phyloP scores from a whole-genome alignment of 192 early-diverging fungal genomes.

The Kappamyces sp. region DNA sequence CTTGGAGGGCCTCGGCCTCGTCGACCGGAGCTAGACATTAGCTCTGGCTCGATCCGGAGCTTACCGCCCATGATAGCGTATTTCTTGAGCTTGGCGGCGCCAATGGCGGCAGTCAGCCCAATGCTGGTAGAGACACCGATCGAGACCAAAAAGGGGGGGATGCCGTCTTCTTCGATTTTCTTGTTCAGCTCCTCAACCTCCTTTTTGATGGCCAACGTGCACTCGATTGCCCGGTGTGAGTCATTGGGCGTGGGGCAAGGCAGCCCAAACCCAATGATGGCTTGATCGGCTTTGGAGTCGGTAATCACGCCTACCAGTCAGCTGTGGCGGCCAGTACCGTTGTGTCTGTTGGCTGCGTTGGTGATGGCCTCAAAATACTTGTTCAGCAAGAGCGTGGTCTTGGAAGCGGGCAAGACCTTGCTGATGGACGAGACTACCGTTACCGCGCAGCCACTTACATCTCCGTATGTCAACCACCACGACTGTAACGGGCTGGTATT shows the following conservation, averaged over 20 bases:
- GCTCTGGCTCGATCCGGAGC: not conserved
- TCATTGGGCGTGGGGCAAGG: constrained; percentile 20
- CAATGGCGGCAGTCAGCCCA: constrained; percentile 26
- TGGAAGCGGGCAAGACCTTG: constrained; percentile 6
- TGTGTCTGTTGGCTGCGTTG: not conserved
- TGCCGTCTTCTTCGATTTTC: constrained; percentile 2
- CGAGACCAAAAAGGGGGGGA: constrained; percentile 25
- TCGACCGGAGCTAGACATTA: not conserved
- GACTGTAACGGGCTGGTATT: not conserved
- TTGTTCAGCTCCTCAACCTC: constrained; percentile 26
- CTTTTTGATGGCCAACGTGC: constrained; percentile 21
- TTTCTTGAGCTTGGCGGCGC: not conserved
- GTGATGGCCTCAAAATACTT: constrained; percentile 12
- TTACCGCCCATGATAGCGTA: constrained; percentile 23
- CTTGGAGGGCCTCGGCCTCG: constrained; percentile 17
- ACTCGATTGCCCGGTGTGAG: constrained; percentile 10
- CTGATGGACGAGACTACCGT: not conserved
- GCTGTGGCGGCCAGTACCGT: constrained; percentile 12
- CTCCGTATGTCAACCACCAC: constrained; percentile 9
- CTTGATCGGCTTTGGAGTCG: constrained; percentile 21
- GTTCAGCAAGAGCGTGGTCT: constrained; percentile 19
- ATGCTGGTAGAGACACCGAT: constrained; percentile 37
- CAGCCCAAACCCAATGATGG: constrained; percentile 26
- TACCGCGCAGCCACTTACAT: constrained; percentile 1
- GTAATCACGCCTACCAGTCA: constrained; percentile 16